Conservation (phyloP, 257 asterid species). For the Anisodus tanguticus region DNA sequence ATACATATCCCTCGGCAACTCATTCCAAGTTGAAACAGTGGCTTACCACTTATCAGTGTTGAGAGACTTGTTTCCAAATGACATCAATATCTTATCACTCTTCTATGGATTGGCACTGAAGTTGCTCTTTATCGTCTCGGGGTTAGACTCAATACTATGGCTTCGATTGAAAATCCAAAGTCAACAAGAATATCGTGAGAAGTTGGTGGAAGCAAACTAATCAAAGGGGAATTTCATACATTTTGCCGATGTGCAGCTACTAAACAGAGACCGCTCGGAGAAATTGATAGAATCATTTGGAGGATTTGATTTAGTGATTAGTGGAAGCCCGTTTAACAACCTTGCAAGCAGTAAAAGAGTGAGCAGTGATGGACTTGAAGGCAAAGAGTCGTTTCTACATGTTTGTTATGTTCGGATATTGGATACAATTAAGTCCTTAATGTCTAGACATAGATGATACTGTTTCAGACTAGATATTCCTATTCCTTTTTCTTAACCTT, state of each 20-base stretch:
- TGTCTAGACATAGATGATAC: too few relatives aligned
- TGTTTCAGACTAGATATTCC: too few relatives aligned
- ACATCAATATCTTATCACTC: too few relatives aligned
- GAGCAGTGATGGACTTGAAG: not conserved
- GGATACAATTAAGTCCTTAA: constrained; percentile 36
- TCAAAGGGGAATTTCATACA: constrained; percentile 48
- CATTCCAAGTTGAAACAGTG: constrained; percentile 50
- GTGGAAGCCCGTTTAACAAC: too few relatives aligned
- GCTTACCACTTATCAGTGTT: too few relatives aligned
- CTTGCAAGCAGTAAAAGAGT: too few relatives aligned
- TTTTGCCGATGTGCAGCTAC: constrained; percentile 45
- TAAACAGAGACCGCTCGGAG: constrained; percentile 39
- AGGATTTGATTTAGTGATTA: constrained; percentile 55
- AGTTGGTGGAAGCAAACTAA: too few relatives aligned
- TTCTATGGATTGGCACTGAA: constrained; percentile 39
- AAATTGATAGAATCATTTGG: constrained; percentile 36
- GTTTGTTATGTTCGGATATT: constrained; percentile 51
- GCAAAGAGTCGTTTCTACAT: constrained; percentile 45
- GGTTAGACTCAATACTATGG: constrained; percentile 51
- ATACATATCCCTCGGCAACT: too few relatives aligned
- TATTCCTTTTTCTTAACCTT: not conserved
- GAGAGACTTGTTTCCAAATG: too few relatives aligned
- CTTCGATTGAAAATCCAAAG: constrained; percentile 49
- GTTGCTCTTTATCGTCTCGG: constrained; percentile 73
- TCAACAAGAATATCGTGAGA: too few relatives aligned